Evolutionary conservation across 306 rosid genomes (phyloP).

Genomic region (Rosa lucieae): DNA sequence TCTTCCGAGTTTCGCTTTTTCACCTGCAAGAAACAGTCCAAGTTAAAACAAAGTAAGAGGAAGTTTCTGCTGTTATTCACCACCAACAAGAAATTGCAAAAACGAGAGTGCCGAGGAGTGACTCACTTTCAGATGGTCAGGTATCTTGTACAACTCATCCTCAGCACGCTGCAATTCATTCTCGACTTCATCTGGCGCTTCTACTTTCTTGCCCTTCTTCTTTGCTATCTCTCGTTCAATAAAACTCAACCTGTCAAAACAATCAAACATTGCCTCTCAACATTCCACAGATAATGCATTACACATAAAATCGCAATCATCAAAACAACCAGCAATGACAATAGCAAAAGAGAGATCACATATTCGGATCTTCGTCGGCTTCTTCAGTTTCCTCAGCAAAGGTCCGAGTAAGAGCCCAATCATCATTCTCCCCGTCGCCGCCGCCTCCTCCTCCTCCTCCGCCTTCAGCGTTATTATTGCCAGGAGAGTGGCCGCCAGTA

Average conservation of each 20-base stretch:
- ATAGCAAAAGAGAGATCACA: conserved; percentile 34
- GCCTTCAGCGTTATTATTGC: conserved; percentile 21
- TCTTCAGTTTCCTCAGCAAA: conserved; percentile 96
- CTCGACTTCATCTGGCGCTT: conserved; percentile 70
- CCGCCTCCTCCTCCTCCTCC: conserved; percentile 29
- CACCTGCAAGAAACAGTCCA: conserved; percentile 51
- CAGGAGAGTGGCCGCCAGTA: not conserved
- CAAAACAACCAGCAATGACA: conserved; percentile 1
- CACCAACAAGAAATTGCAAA: not conserved
- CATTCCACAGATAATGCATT: not conserved
- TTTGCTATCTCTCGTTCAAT: conserved; percentile 88
- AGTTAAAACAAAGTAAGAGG: not conserved
- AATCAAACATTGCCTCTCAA: not conserved
- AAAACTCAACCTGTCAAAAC: conserved; percentile 55
- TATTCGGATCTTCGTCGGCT: conserved; percentile 92
- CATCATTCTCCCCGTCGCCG: conserved; percentile 61
- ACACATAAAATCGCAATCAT: not conserved
- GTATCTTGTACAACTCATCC: conserved; percentile 89
- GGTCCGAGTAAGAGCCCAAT: conserved; percentile 82
- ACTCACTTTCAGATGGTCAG: conserved; percentile 95
- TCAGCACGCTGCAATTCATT: conserved; percentile 87
- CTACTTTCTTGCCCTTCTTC: conserved; percentile 75
- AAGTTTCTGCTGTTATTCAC: not conserved
- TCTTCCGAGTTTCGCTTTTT: conserved; percentile 90
- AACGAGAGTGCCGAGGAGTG: not conserved